These are phyloP conservation scores for Ustilago xerochloae DNA, from an alignment of 1,284 basidiomycete species.

Conservation along the genomic window DNA sequence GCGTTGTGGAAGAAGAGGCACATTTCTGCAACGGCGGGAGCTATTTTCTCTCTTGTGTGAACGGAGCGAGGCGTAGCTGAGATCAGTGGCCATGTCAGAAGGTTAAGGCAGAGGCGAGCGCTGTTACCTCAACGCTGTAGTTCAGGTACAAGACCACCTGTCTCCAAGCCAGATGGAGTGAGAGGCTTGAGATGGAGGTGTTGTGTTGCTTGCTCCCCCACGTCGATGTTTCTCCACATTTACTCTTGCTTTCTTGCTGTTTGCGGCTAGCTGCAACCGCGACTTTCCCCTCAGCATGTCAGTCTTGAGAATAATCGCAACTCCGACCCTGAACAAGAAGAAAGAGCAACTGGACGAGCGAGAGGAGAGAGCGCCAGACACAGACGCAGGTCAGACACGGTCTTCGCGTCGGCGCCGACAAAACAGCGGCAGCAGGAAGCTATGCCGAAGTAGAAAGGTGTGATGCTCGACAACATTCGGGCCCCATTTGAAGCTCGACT, in stretches of 20 bases:
- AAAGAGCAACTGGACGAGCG: not conserved
- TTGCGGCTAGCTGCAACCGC: not conserved
- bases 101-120: no score
- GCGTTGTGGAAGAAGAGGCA: not conserved
- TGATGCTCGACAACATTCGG: not conserved
- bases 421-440: slow-evolving; percentile 7
- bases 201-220: no score
- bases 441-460: not conserved
- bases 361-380: not conserved
- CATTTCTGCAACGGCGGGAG: not conserved
- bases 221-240: slow-evolving; percentile 21
- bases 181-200: no score
- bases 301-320: not conserved
- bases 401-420: slow-evolving; percentile 22
- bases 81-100: no score
- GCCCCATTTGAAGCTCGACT: not conserved
- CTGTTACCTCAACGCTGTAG: no score
- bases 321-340: not conserved
- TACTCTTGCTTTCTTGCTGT: not conserved
- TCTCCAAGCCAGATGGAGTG: no score
- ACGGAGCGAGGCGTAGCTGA: no score
- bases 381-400: not conserved
- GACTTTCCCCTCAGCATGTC: not conserved
- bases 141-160: no score
- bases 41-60: no score